Evolutionary conservation across 805 yeast species (phyloP).

Genomic region (Ogataea saltuana): DNA sequence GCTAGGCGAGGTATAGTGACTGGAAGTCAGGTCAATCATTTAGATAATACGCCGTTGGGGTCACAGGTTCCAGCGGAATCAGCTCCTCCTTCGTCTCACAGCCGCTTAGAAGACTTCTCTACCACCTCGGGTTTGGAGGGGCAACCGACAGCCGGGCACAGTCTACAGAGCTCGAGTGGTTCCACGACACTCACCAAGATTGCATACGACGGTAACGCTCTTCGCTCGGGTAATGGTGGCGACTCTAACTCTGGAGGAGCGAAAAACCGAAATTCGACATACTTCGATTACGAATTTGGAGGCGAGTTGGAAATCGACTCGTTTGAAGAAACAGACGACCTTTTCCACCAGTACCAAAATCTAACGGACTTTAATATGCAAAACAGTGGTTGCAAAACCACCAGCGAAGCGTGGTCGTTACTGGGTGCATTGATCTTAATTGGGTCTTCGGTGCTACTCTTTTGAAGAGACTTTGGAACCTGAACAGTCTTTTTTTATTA

Average conservation of each 20-base stretch:
- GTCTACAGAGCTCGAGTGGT: no score
- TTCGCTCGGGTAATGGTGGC: not conserved
- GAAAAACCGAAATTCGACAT: not conserved
- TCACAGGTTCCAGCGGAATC: no score
- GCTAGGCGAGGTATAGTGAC: no score
- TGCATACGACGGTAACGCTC: not conserved
- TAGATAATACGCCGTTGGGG: no score
- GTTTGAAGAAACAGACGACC: constrained; percentile 6
- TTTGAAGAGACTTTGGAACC: constrained; percentile 10
- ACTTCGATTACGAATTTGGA: constrained; percentile 1
- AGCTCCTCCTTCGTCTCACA: no score
- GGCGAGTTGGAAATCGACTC: not conserved
- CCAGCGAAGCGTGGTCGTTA: constrained; percentile 19
- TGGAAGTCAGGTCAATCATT: no score
- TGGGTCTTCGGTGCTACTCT: constrained; percentile 23
- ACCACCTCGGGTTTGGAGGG: no score
- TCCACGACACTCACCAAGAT: constrained; percentile 4
- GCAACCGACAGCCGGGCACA: no score
- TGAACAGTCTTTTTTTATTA: not conserved
- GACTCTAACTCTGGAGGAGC: not conserved
- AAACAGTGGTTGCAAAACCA: constrained; percentile 14
- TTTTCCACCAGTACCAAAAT: constrained; percentile 23
- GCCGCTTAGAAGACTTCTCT: no score
- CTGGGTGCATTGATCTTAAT: constrained; percentile 27
- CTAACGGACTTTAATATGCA: constrained; percentile 9